Base-by-base conservation (phyloP, 768 basidiomycete genomes). In the Tricholoma flavovirens region DNA sequence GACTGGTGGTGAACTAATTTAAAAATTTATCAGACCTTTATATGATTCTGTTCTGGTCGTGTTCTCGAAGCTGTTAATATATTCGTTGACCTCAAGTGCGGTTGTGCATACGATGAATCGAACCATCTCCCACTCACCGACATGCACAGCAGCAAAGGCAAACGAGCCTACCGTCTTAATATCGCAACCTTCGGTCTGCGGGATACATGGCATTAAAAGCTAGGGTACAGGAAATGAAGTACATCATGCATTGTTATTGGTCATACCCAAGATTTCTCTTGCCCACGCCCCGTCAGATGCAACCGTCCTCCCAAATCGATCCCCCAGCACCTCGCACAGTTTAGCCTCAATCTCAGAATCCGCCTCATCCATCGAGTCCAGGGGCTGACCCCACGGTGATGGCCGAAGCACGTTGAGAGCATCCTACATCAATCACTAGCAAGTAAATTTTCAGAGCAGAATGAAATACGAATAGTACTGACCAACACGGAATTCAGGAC, bases 231-330 rank as follows among this genome's bases (percentile, higher is more conserved):
- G n/a, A n/a, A n/a, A 38, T 4, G 15, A 38, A 5, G 17, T 36
- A 5, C 32, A 58, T 51, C 42, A 55, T n/a, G 35, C 51, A 7
- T 42, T 21, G 24, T 48, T 49, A 36, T 51, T 29, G 51, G 68
- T 64, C 48, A 69, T 60, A 0, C 75, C 75, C 36, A 87, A 65
- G 21, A 89, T 76, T 22, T 82, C 80, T 59, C 76, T 67, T 5
- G 86, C 84, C 89, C 89, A 90, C 3, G 71, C 72, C 9, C 79
- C 77, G 66, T 91, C 89, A 30, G 72, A 75, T 2, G 73, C 69
- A 15, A 91, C 66, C 45, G 73, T 73, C 46, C 78, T 75, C 0
- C 84, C 79, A 60, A 91, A 88, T 56, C 79, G 80, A 26, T 78
- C 77, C 12, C 90, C 90, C 9, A 92, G 59, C 1, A 77, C 64